Percentiles rank a stretch among this genome's conserved stretches.
These are phyloP conservation scores for Alternaria infectoria DNA, from an alignment of 2,329 filamentous ascomycete genomes.

Conservation along the genomic window DNA sequence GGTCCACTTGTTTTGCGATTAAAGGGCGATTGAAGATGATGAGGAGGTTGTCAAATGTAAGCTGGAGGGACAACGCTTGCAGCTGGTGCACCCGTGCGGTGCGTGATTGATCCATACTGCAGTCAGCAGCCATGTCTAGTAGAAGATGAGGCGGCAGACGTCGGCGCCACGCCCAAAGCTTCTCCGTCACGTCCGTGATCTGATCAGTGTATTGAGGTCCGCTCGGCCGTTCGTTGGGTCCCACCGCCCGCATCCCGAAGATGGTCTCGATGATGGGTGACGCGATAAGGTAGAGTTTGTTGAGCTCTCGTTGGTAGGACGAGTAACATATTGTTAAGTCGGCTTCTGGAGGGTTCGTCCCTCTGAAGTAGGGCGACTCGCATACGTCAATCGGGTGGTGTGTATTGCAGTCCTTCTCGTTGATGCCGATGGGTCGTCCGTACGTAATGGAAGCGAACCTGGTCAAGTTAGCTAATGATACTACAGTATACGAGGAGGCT, in stretches of 20 bases:
- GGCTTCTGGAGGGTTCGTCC: neutral
- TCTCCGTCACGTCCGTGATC: conserved; percentile 22
- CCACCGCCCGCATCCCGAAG: conserved; percentile 23
- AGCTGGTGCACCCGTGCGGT: conserved; percentile 30
- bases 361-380: conserved; percentile 40
- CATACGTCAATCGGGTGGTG: conserved; percentile 43
- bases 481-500: neutral
- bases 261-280: conserved; percentile 40
- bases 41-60: conserved; percentile 53
- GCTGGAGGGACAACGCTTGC: conserved; percentile 52
- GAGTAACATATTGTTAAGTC: conserved; percentile 15
- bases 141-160: conserved; percentile 30
- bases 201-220: conserved; percentile 19
- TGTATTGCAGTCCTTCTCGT: conserved; percentile 51
- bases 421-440: conserved; percentile 51
- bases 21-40: conserved; percentile 54
- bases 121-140: conserved; percentile 27
- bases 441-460: conserved; percentile 52
- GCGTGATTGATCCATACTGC: conserved; percentile 9
- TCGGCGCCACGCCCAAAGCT: conserved; percentile 31
- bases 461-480: neutral
- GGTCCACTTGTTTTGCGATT: conserved; percentile 46
- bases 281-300: conserved; percentile 38
- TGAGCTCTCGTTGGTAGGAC: conserved; percentile 29
- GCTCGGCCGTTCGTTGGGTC: conserved; percentile 7